Evolutionary conservation across 1,284 basidiomycete genomes (phyloP).

Genomic region (Microbotryum silenes-acaulis): DNA sequence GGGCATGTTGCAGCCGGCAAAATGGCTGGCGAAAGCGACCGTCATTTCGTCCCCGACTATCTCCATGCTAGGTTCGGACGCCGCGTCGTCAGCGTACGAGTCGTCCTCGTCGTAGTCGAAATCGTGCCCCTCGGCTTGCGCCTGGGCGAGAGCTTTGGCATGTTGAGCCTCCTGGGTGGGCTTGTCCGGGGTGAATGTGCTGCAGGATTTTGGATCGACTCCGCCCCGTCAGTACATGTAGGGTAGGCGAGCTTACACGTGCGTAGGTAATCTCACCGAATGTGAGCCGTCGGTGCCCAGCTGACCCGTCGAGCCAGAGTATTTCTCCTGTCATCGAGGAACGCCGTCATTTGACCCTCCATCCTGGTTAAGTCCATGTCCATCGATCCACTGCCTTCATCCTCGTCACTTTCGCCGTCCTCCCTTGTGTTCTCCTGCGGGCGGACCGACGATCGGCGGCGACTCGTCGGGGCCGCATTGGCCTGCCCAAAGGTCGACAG

Average conservation of each 20-base stretch:
- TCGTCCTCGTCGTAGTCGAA: neutral
- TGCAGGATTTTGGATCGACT: neutral
- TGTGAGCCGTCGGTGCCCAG: conserved; percentile 25
- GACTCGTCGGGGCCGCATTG: too few relatives aligned
- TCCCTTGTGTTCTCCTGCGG: too few relatives aligned
- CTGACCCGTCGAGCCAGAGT: conserved; percentile 23
- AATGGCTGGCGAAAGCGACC: conserved; percentile 25
- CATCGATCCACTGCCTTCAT: conserved; percentile 21
- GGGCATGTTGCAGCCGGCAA: conserved; percentile 25
- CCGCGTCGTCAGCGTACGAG: neutral
- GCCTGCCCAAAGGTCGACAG: too few relatives aligned
- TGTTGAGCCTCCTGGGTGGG: conserved; percentile 25
- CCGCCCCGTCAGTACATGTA: neutral
- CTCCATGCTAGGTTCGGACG: conserved; percentile 21
- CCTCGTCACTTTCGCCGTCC: neutral
- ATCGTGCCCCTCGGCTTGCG: conserved; percentile 6
- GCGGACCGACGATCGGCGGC: too few relatives aligned
- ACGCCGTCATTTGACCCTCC: conserved; percentile 5
- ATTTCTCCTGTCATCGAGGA: conserved; percentile 13
- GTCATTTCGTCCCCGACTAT: conserved; percentile 20
- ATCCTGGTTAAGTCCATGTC: conserved; percentile 28
- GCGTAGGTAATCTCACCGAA: conserved; percentile 11
- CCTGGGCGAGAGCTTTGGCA: conserved; percentile 1
- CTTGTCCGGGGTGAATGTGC: conserved; percentile 29
- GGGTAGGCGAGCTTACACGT: neutral